Conservation (phyloP, 208 protist species). For the Leishmania amazonensis region DNA sequence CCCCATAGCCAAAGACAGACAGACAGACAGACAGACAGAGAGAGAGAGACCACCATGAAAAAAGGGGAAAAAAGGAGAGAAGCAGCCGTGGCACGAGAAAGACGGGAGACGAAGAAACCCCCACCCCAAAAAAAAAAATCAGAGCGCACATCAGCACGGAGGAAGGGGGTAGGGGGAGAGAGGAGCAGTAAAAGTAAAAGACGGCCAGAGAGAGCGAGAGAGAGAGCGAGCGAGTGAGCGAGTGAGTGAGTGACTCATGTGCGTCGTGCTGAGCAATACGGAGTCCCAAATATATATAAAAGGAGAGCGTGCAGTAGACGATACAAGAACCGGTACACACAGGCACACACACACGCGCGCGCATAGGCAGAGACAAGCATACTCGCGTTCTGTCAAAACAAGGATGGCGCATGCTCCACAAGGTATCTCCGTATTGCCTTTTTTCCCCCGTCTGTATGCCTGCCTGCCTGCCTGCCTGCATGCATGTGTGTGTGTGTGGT, state of each 20-base stretch:
- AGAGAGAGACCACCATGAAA: no score
- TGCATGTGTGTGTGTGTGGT: not conserved
- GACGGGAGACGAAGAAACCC: not conserved
- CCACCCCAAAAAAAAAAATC: not conserved
- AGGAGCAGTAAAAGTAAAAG: not conserved
- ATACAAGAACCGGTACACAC: not conserved
- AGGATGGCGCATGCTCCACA: not conserved
- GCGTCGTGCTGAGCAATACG: not conserved
- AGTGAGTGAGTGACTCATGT: not conserved
- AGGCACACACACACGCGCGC: not conserved
- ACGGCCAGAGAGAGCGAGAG: not conserved
- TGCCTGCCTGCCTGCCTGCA: not conserved
- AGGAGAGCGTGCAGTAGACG: not conserved
- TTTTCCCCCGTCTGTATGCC: no score
- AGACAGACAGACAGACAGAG: no score
- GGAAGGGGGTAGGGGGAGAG: not conserved
- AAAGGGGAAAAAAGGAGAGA: not conserved
- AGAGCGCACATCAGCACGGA: not conserved
- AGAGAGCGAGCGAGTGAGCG: not conserved
- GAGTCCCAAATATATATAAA: no score
- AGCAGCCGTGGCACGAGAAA: not conserved
- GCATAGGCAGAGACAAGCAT: not conserved
- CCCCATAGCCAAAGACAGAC: no score
- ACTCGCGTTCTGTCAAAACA: not conserved
- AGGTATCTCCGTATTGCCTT: not conserved